Conservation (phyloP, 129 eudicot species). For the Escallonia rubra region DNA sequence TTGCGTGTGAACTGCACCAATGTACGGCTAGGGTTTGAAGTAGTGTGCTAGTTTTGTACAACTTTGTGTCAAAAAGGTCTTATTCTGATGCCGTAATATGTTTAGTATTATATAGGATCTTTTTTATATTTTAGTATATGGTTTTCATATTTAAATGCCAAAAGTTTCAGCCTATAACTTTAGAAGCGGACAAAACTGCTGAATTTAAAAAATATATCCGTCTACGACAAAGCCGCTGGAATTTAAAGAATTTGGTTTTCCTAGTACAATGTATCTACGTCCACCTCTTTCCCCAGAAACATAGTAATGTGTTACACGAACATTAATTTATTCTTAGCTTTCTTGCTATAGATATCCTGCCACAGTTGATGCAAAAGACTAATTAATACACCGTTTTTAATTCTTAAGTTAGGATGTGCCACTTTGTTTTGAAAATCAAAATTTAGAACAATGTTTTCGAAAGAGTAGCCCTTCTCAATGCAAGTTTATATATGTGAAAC, state of each 20-base stretch:
- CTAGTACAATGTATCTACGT: slow-evolving; percentile 19
- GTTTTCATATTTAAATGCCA: background rate
- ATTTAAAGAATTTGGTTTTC: background rate
- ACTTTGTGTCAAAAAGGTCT: background rate
- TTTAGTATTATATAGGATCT: background rate
- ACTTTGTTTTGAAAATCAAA: too few species aligned
- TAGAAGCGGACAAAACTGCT: slow-evolving; percentile 14
- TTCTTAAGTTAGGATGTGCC: too few species aligned
- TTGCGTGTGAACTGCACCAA: background rate
- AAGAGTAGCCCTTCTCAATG: too few species aligned
- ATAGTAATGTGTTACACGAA: too few species aligned
- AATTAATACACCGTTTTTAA: too few species aligned
- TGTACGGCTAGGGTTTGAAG: slow-evolving; percentile 2
- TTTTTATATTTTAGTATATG: background rate
- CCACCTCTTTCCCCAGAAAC: too few species aligned
- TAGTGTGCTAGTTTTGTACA: slow-evolving; percentile 1
- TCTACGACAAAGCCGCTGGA: slow-evolving; percentile 10
- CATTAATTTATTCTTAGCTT: too few species aligned
- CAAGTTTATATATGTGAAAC: too few species aligned
- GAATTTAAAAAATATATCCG: background rate
- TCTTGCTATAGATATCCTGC: too few species aligned
- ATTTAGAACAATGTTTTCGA: too few species aligned
- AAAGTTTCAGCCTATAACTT: background rate
- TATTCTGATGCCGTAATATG: background rate
- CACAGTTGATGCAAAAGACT: too few species aligned